Evolutionary conservation across 2,329 filamentous ascomycete genomes (phyloP).

Genomic region (Epichloe amarillans): DNA sequence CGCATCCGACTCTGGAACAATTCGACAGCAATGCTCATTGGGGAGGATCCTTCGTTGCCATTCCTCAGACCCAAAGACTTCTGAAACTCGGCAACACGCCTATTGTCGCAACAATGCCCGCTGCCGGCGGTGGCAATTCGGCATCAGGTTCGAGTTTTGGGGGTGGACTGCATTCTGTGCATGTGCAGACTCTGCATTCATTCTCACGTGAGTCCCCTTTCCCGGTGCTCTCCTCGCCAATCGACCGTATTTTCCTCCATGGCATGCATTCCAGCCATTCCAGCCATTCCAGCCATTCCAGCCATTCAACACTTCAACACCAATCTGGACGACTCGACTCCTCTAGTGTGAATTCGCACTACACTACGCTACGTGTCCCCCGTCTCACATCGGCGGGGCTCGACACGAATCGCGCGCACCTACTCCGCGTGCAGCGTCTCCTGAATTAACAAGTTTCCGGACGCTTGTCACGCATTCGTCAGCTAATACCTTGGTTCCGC

Average conservation of each 20-base stretch:
- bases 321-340: too few species aligned
- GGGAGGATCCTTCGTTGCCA: not conserved
- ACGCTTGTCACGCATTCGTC: not conserved
- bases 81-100: slow-evolving; percentile 8
- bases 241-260: too few species aligned
- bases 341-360: too few species aligned
- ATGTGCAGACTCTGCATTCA: not conserved
- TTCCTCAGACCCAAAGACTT: not conserved
- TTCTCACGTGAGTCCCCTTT: not conserved
- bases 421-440: too few species aligned
- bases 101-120: slow-evolving; percentile 8
- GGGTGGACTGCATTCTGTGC: slow-evolving; percentile 6
- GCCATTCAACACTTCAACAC: too few species aligned
- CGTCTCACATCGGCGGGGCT: too few species aligned
- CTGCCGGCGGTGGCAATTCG: slow-evolving; percentile 5
- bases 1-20: too few species aligned
- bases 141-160: not conserved
- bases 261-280: too few species aligned
- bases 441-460: not conserved
- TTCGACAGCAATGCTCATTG: not conserved
- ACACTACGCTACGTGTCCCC: too few species aligned
- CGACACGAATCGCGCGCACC: too few species aligned
- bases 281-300: too few species aligned
- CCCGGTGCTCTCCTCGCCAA: not conserved
- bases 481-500: not conserved